Base-by-base conservation (phyloP, 2,329 filamentous ascomycete species). In the Xylaria sp. region DNA sequence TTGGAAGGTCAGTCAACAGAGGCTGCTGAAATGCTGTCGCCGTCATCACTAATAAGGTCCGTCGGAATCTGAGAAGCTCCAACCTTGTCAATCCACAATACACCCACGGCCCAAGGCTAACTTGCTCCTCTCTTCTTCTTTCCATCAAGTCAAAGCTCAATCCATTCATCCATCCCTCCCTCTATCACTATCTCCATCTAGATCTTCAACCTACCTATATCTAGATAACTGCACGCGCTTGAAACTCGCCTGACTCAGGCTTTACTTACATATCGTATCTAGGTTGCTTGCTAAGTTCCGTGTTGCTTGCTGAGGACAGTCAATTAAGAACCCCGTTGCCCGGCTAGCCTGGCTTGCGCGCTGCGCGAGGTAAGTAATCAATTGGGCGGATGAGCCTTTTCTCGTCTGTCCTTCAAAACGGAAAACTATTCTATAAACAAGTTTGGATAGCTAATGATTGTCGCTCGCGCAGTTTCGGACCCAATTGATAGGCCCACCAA, bases 391-490 rank as follows among this genome's bases (percentile, higher is more conserved):
- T 10, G 34, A 37, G 31, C 31, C 31, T 34, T 34, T 8, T 34
- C n/a, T 25, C 37, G 44, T 12, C 9, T 18, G 20, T 10, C 44
- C 3, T 62, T 1, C n/a, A 10, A 46, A 10, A 10, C n/a, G 20
- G 3, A 10, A n/a, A 2, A 2, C 55, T 34, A 25, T 18, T n/a
- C 6, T n/a, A 8, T 18, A 46, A 46, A 46, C 7, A 46, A 46
- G 15, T 18, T 2, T 7, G 6, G 18, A n/a, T 18, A n/a, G 41
- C 60, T 69, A 48, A 69, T 51, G 37, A 63, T 51, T 23, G 3
- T n/a, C 15, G 44, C 18, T 6, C 12, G n/a, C 46, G 15, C 78
- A 85, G 84, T 84, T 81, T 81, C 82, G 80, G 81, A 82, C 82
- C 77, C 82, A 77, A 81, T 76, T 76, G 77, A 78, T 78, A 78